Conservation (phyloP, 2,329 filamentous ascomycete genomes). For the Plectosphaerella cucumerina region DNA sequence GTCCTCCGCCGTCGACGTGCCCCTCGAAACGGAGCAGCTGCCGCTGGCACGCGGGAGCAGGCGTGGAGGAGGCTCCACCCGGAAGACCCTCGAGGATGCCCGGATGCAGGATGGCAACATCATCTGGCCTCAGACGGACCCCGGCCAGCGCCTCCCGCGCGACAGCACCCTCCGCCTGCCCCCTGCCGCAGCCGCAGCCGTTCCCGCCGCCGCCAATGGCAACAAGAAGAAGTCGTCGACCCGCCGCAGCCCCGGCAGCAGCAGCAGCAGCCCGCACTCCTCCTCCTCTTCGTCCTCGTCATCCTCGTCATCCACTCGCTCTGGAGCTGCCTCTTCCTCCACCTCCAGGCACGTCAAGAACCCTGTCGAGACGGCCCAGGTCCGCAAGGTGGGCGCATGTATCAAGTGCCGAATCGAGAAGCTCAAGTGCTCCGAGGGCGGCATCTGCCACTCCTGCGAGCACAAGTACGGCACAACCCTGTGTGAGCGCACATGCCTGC, state of each 20-base stretch:
- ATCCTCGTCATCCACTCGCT: too few relatives aligned
- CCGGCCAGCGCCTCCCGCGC: constrained; percentile 2
- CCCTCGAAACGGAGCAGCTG: neutral
- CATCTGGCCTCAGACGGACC: constrained; percentile 4
- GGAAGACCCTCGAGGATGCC: constrained; percentile 1
- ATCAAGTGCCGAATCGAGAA: constrained; percentile 7
- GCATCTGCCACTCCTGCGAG: constrained; percentile 4
- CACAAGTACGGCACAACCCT: constrained; percentile 2
- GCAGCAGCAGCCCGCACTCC: constrained; percentile 1
- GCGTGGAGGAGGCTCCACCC: neutral
- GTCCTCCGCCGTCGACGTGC: neutral
- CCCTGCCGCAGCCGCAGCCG: too few relatives aligned
- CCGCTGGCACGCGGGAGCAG: too few relatives aligned
- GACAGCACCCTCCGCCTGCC: constrained; percentile 1
- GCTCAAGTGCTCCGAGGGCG: constrained; percentile 2
- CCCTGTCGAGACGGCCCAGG: constrained; percentile 4
- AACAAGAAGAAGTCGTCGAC: constrained; percentile 1
- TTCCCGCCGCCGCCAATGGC: neutral
- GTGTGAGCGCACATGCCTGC: constrained; percentile 4
- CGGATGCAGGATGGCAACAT: constrained; percentile 2
- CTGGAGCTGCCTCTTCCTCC: too few relatives aligned
- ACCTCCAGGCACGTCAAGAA: constrained; percentile 6
- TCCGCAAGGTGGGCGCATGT: constrained; percentile 7
- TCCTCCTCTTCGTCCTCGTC: too few relatives aligned
- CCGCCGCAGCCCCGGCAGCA: neutral